Base-by-base conservation (phyloP, 2,329 filamentous ascomycete genomes). In the Cordyceps fumosorosea region DNA sequence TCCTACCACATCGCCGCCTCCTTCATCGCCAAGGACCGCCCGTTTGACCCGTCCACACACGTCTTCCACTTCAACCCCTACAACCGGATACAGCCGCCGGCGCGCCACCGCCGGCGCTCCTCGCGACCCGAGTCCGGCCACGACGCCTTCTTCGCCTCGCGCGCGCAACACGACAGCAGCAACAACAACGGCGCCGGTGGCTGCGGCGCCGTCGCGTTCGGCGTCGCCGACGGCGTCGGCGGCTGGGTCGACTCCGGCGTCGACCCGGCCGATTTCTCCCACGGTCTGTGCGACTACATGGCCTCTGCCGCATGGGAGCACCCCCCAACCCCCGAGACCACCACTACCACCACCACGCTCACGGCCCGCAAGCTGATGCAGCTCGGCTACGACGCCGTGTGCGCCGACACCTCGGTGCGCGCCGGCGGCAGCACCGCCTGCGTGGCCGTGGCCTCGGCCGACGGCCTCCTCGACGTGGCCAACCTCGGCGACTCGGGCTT, bases 401-500 rank as follows among this genome's bases (percentile, higher is more conserved):
- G 90, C 67, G 80, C 82, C 40, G 93, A 98, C 74, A 77, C 82
- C 22, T 79, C 80, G 48, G 88, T 99, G 66, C 76, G 79, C 29
- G 95, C 91, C 1, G 95, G 95, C 55, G 93, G 95, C 18, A 96
- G 91, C 72, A 99, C 95, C 5, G 95, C 95, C 29, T 92, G 91
- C 67, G 84, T 99, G n/a, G 93, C 86, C 14, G 81, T 96, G 52
- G 88, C 89, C 26, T 81, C 84, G 58, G 82, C 84, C 1, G 82
- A 90, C 68, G 95, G 95, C 14, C 83, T 78, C 34, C 79, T 98
- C 52, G 90, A 96, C 71, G 86, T 96, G 60, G 95, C 95, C 64
- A 99, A 99, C 75, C 81, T 99, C 40, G 95, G 95, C 66, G 95
- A 99, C 77, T 97, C 92, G 29, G 95, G 95, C 37, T 98, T 93